Percentiles rank a stretch among this genome's conserved stretches.
phyloP scores from a whole-genome alignment of 345 rosid genomes.

The Acer saccharum region DNA sequence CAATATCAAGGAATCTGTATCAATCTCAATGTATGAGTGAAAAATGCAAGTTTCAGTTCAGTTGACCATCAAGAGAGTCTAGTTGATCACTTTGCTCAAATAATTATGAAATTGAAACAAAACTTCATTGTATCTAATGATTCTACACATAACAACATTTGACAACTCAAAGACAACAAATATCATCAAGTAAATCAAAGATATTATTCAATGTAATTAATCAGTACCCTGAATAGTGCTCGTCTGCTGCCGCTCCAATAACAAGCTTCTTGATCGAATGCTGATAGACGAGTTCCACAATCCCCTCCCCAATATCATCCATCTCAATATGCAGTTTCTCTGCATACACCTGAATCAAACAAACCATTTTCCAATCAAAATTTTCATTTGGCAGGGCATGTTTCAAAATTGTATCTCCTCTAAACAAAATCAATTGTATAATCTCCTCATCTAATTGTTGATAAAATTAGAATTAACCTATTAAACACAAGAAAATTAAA shows the following conservation, averaged over 20 bases:
- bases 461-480: no score
- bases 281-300: conserved; percentile 59
- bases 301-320: conserved; percentile 62
- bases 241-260: conserved; percentile 81
- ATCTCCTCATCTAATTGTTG: no score
- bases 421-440: no score
- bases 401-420: no score
- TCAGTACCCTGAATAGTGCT: conserved; percentile 49
- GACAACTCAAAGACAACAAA: background rate
- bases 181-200: conserved; percentile 2
- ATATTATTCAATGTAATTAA: background rate
- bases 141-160: background rate
- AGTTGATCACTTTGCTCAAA: background rate
- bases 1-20: conserved; percentile 25
- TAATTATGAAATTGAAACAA: background rate
- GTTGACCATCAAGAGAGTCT: background rate
- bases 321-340: conserved; percentile 44
- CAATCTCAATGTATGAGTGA: conserved; percentile 5
- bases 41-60: background rate
- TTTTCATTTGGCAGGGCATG: no score
- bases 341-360: conserved; percentile 42
- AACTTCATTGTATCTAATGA: background rate
- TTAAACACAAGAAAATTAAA: no score
- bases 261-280: conserved; percentile 59
- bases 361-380: no score